Conservation (phyloP, 495 filamentous ascomycete genomes). For the Penicillium subrubescens region DNA sequence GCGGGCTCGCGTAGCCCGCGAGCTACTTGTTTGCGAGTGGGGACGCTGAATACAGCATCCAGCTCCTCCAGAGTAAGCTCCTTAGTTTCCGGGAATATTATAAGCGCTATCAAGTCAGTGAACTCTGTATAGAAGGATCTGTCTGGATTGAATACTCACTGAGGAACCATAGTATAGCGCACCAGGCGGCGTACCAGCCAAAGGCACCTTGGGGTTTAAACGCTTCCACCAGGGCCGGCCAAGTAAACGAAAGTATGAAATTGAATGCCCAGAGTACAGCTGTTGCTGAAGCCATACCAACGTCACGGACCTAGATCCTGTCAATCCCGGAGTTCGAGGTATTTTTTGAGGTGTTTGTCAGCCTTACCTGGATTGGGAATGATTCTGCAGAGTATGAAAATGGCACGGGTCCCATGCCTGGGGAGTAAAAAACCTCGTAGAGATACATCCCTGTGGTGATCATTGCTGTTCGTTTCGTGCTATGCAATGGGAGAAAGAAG, state of each 20-base stretch:
- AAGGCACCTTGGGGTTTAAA: slow-evolving; percentile 60
- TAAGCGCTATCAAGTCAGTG: background rate
- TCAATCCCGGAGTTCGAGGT: background rate
- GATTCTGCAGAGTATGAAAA: slow-evolving; percentile 62
- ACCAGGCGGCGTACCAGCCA: slow-evolving; percentile 64
- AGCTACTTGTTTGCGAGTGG: background rate
- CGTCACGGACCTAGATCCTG: slow-evolving; percentile 49
- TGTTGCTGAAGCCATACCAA: slow-evolving; percentile 68
- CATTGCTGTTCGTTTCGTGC: slow-evolving; percentile 45
- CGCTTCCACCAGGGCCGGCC: slow-evolving; percentile 49
- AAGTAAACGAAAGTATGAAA: slow-evolving; percentile 60
- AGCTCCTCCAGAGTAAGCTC: background rate
- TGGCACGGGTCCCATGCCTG: slow-evolving; percentile 59
- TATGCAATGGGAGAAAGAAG: slow-evolving; percentile 44
- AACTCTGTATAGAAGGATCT: background rate
- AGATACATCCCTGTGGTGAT: slow-evolving; percentile 55
- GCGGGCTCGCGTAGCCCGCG: background rate
- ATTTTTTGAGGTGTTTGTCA: background rate
- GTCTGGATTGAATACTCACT: background rate
- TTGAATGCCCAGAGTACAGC: slow-evolving; percentile 55
- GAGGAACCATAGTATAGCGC: slow-evolving; percentile 37
- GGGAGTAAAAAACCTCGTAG: slow-evolving; percentile 55
- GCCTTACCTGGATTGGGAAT: slow-evolving; percentile 53
- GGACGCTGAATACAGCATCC: background rate
- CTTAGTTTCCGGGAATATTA: background rate